Evolutionary conservation across 192 early-diverging fungal species (phyloP).

Genomic region (Podila clonocystis): DNA sequence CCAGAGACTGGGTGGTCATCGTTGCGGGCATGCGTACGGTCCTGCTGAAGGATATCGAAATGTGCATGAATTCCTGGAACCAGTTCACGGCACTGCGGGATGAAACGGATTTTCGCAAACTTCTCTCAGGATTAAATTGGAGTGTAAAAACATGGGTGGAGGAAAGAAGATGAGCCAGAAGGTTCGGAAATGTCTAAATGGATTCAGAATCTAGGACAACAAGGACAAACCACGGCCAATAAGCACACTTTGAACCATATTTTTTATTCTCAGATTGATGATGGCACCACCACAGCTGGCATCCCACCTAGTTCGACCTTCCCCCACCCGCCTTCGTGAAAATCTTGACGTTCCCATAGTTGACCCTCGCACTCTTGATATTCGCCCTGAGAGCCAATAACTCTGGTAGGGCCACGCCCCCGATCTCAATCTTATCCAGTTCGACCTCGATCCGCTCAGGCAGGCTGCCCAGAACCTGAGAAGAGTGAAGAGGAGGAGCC

Average conservation of each 20-base stretch:
- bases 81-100: no score
- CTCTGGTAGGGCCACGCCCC: slow-evolving; percentile 6
- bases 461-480: neutral
- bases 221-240: neutral
- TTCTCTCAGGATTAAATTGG: no score
- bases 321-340: neutral
- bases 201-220: no score
- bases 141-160: no score
- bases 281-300: neutral
- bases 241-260: neutral
- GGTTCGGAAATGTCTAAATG: no score
- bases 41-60: no score
- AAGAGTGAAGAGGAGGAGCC: neutral
- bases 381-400: neutral
- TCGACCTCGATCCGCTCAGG: slow-evolving; percentile 15
- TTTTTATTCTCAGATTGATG: neutral
- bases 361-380: slow-evolving; percentile 1
- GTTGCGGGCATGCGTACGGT: no score
- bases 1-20: no score
- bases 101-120: no score
- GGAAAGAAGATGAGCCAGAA: no score
- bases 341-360: slow-evolving; percentile 17
- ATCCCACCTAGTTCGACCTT: neutral
- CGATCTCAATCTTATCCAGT: slow-evolving; percentile 26
- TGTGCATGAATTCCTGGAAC: no score